A percentile compares a stretch with the other conserved stretches of the same genome.
Conservation (phyloP, 2,329 filamentous ascomycete genomes). For the Boeremia exigua region DNA sequence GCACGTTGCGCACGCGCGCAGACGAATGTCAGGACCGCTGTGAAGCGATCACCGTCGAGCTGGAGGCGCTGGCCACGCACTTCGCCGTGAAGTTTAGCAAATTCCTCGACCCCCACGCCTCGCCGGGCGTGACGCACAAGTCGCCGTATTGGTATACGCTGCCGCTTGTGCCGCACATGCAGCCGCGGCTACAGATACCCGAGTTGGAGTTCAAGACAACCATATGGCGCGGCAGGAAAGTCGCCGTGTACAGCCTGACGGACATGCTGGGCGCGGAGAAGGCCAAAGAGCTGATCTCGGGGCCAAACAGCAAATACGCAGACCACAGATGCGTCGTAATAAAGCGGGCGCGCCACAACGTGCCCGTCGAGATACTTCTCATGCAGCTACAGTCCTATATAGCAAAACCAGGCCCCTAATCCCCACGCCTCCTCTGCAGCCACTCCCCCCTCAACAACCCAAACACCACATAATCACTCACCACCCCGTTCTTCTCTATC, state of each 20-base stretch:
- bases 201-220: constrained; percentile 40
- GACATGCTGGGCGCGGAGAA: constrained; percentile 44
- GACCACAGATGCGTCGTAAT: constrained; percentile 36
- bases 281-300: constrained; percentile 27
- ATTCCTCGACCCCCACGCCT: constrained; percentile 35
- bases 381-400: constrained; percentile 43
- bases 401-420: constrained; percentile 23
- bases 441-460: constrained; percentile 45
- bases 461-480: constrained; percentile 41
- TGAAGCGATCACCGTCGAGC: constrained; percentile 21
- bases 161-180: constrained; percentile 35
- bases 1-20: constrained; percentile 32
- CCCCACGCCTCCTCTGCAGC: constrained; percentile 22
- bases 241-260: constrained; percentile 44
- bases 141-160: constrained; percentile 35
- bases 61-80: constrained; percentile 33
- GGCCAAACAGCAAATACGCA: constrained; percentile 27
- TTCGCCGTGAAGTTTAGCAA: constrained; percentile 21
- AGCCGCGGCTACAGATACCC: constrained; percentile 36
- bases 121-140: constrained; percentile 28
- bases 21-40: constrained; percentile 28
- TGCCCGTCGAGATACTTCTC: constrained; percentile 37
- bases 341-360: constrained; percentile 36
- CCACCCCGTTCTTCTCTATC: constrained; percentile 44
- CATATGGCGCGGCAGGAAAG: constrained; percentile 35